Percentiles rank a stretch among this genome's conserved stretches.
These are phyloP conservation scores for Coemansia sp. DNA, from an alignment of 192 early-diverging fungal genomes.

Conservation along the genomic window DNA sequence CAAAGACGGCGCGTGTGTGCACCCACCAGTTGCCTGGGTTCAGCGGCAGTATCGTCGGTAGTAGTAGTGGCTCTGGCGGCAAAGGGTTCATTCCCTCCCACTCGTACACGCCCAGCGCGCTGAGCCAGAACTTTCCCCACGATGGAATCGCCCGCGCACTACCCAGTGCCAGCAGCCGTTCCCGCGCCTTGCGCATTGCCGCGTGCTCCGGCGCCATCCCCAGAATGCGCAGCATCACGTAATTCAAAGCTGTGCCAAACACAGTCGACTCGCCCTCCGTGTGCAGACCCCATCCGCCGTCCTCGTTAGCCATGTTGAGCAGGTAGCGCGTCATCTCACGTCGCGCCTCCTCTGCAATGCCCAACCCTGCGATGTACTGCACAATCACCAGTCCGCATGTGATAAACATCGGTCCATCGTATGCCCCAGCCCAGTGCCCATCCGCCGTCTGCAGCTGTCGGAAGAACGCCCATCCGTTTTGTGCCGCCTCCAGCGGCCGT, in stretches of 20 bases:
- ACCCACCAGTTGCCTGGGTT: constrained; percentile 93
- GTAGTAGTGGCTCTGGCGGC: constrained; percentile 86
- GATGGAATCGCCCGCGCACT: constrained; percentile 82
- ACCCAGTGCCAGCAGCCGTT: constrained; percentile 79
- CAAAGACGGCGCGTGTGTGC: constrained; percentile 88
- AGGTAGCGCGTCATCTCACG: constrained; percentile 89
- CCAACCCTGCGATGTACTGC: constrained; percentile 79
- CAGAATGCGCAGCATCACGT: constrained; percentile 83
- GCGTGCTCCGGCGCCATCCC: constrained; percentile 86
- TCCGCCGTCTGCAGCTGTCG: constrained; percentile 82
- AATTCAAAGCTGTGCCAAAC: constrained; percentile 96
- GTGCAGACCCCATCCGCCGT: constrained; percentile 99
- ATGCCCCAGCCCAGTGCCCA: constrained; percentile 95
- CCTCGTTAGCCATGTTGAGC: constrained; percentile 77
- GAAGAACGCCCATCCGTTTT: constrained; percentile 91
- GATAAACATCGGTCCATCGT: constrained; percentile 97
- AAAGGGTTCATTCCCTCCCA: constrained; percentile 96
- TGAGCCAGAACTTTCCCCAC: constrained; percentile 99
- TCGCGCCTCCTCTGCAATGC: constrained; percentile 61
- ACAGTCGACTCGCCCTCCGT: constrained; percentile 89
- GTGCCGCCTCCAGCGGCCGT: constrained; percentile 78
- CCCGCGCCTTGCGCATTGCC: constrained; percentile 77
- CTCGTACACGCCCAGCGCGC: constrained; percentile 86
- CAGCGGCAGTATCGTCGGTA: constrained; percentile 80
- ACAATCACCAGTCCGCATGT: constrained; percentile 87